These are phyloP conservation scores for Aspergillus chevalieri DNA, from an alignment of 2,329 filamentous ascomycete species.

Conservation along the genomic window DNA sequence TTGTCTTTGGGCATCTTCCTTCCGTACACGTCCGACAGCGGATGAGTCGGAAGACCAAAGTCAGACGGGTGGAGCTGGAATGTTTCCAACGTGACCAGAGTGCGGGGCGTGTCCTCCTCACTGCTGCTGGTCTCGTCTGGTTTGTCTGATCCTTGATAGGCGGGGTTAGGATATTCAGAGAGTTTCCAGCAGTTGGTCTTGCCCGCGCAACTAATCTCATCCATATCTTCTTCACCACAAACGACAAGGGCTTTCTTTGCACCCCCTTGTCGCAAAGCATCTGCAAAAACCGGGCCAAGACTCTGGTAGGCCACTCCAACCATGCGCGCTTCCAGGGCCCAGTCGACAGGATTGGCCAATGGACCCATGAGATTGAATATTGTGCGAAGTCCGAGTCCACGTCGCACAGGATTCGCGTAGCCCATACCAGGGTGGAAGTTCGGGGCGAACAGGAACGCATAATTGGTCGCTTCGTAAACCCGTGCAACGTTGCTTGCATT, in stretches of 20 bases:
- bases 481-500: conserved; percentile 62
- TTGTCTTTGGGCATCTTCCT: conserved; percentile 85
- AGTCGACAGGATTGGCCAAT: conserved; percentile 82
- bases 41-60: conserved; percentile 73
- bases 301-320: conserved; percentile 87
- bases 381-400: conserved; percentile 85
- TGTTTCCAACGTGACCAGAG: conserved; percentile 58
- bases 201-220: conserved; percentile 91
- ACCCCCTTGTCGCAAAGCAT: conserved; percentile 71
- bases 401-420: conserved; percentile 77
- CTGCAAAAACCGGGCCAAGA: conserved; percentile 81
- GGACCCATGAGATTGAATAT: conserved; percentile 97
- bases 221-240: conserved; percentile 89
- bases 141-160: conserved; percentile 27
- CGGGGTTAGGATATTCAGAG: conserved; percentile 45
- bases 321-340: conserved; percentile 77
- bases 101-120: conserved; percentile 35
- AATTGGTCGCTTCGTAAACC: conserved; percentile 77
- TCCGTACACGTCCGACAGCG: conserved; percentile 70
- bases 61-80: conserved; percentile 77
- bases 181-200: conserved; percentile 84
- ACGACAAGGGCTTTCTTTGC: conserved; percentile 80
- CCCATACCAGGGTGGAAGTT: conserved; percentile 95
- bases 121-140: conserved; percentile 38
- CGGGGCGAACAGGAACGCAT: conserved; percentile 91